Conservation (phyloP, 805 yeast genomes). For the Candida tallmaniae region DNA sequence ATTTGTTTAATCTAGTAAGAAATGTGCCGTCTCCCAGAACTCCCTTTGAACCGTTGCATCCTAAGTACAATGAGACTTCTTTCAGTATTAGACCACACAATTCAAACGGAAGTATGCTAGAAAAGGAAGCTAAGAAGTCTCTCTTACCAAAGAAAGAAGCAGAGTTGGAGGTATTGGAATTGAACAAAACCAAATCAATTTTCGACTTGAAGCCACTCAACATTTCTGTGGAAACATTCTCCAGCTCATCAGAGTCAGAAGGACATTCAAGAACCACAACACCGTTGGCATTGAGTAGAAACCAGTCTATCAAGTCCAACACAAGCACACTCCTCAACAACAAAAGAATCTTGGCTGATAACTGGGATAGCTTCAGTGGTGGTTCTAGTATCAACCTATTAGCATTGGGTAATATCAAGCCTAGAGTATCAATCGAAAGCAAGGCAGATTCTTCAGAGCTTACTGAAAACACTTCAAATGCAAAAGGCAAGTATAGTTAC, state of each 20-base stretch:
- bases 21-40: constrained; percentile 5
- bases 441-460: background rate
- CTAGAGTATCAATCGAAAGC: background rate
- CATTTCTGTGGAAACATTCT: constrained; percentile 28
- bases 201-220: constrained; percentile 28
- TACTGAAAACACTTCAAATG: no score
- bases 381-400: constrained; percentile 1
- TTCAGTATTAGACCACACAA: background rate
- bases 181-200: constrained; percentile 6
- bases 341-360: background rate
- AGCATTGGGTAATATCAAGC: background rate
- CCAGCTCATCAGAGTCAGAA: constrained; percentile 18
- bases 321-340: constrained; percentile 1
- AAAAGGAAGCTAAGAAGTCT: constrained; percentile 2
- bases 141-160: constrained; percentile 6
- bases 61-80: background rate
- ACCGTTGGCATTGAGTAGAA: constrained; percentile 10
- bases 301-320: constrained; percentile 10
- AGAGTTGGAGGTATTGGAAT: constrained; percentile 7
- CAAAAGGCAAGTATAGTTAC: constrained; percentile 2
- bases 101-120: background rate
- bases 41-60: constrained; percentile 3
- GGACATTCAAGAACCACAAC: constrained; percentile 10
- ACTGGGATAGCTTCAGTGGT: constrained; percentile 3
- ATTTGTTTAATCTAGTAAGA: constrained; percentile 10